Conservation (phyloP, 2,329 filamentous ascomycete species). For the Fusarium solani-melongenae region DNA sequence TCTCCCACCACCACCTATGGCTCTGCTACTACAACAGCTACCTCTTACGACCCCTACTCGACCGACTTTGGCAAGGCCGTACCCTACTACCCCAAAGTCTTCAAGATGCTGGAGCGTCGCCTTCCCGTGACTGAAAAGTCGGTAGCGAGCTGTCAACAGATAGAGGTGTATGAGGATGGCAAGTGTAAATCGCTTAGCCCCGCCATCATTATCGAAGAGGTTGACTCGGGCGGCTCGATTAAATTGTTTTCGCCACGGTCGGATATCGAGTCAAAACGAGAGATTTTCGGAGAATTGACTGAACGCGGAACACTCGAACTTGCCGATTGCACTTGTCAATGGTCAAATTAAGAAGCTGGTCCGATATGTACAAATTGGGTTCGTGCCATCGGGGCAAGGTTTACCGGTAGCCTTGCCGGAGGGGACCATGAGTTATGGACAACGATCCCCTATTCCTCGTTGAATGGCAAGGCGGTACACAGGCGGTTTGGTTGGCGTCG, state of each 20-base stretch:
- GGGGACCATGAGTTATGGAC: background rate
- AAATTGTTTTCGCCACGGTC: slow-evolving; percentile 3
- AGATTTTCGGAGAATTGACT: slow-evolving; percentile 25
- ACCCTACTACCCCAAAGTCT: slow-evolving; percentile 60
- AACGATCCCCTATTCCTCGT: slow-evolving; percentile 7
- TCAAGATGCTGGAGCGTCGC: slow-evolving; percentile 68
- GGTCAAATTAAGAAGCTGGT: slow-evolving; percentile 51
- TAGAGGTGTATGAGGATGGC: slow-evolving; percentile 56
- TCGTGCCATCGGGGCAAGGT: background rate
- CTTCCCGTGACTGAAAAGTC: slow-evolving; percentile 46
- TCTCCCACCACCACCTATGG: slow-evolving; percentile 8
- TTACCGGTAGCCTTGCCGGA: background rate
- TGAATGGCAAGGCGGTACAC: slow-evolving; percentile 23
- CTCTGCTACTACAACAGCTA: slow-evolving; percentile 18
- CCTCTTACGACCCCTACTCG: slow-evolving; percentile 4
- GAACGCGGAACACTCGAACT: slow-evolving; percentile 48
- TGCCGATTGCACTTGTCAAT: slow-evolving; percentile 65
- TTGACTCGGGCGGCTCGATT: slow-evolving; percentile 46
- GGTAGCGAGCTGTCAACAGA: slow-evolving; percentile 60
- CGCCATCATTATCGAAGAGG: slow-evolving; percentile 55
- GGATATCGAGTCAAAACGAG: slow-evolving; percentile 7
- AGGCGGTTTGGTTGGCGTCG: slow-evolving; percentile 14
- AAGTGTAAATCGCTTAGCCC: slow-evolving; percentile 49
- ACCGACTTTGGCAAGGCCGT: background rate
- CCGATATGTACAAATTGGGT: slow-evolving; percentile 6